Conservation (phyloP, 1,139 yeast genomes). For the Geotrichum candidum region DNA sequence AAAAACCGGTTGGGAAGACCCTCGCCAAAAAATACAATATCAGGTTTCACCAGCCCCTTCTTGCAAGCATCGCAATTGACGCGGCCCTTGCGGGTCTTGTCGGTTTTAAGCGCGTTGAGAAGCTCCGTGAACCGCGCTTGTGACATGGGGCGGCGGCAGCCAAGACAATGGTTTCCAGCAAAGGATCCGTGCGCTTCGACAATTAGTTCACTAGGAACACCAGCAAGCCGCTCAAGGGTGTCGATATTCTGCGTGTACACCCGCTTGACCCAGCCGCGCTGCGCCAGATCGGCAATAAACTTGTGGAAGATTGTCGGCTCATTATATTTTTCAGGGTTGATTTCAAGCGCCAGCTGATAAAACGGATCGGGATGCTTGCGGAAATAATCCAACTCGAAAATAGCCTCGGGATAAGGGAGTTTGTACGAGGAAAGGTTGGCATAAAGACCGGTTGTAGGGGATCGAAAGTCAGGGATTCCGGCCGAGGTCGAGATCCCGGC, state of each 20-base stretch:
- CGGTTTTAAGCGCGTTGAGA: constrained; percentile 32
- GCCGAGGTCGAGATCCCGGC: constrained; percentile 93
- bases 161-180: constrained; percentile 75
- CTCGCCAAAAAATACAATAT: constrained; percentile 91
- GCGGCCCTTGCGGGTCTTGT: constrained; percentile 34
- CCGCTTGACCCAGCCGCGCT: constrained; percentile 54
- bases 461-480: constrained; percentile 92
- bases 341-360: constrained; percentile 73
- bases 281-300: constrained; percentile 61
- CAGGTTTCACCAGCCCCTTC: constrained; percentile 76
- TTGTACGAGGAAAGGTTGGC: constrained; percentile 68
- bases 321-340: constrained; percentile 78
- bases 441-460: constrained; percentile 87
- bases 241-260: constrained; percentile 91
- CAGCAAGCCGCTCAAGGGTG: constrained; percentile 82
- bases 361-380: constrained; percentile 72
- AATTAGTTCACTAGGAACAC: constrained; percentile 55
- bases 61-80: constrained; percentile 48
- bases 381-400: constrained; percentile 82
- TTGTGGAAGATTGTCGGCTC: constrained; percentile 76
- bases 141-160: constrained; percentile 55
- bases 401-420: constrained; percentile 91
- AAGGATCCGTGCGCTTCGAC: constrained; percentile 96
- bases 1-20: constrained; percentile 66
- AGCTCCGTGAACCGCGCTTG: constrained; percentile 44